These are phyloP conservation scores for Boechera stricta DNA, from an alignment of 345 rosid genomes.

Conservation along the genomic window DNA sequence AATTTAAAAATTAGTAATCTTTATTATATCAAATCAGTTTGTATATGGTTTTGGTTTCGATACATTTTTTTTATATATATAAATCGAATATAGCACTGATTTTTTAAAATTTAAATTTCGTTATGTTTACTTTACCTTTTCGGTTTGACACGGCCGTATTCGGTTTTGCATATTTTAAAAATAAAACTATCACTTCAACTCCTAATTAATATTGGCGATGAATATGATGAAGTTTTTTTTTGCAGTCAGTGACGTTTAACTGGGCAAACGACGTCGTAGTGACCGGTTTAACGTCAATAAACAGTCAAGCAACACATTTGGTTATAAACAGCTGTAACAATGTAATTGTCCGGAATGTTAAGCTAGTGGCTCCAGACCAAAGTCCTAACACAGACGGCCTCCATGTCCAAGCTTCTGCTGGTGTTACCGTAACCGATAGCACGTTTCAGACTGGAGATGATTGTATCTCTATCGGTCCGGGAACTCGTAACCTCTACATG, in stretches of 20 bases:
- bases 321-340: slow-evolving; percentile 55
- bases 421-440: slow-evolving; percentile 51
- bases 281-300: slow-evolving; percentile 54
- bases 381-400: slow-evolving; percentile 73
- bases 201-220: background rate
- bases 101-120: background rate
- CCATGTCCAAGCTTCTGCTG: slow-evolving; percentile 50
- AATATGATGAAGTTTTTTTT: background rate
- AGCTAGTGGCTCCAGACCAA: slow-evolving; percentile 49
- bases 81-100: background rate
- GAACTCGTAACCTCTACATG: slow-evolving; percentile 53
- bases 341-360: slow-evolving; percentile 46
- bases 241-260: slow-evolving; percentile 53
- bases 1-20: too few species aligned
- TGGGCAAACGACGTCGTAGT: slow-evolving; percentile 51
- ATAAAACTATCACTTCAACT: too few species aligned
- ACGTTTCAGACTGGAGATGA: slow-evolving; percentile 63
- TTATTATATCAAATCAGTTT: background rate
- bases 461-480: slow-evolving; percentile 64
- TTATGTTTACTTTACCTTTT: too few species aligned
- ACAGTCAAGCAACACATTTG: slow-evolving; percentile 58
- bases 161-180: too few species aligned
- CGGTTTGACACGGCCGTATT: too few species aligned
- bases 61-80: background rate
- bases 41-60: background rate